Base-by-base conservation (phyloP, 768 basidiomycete genomes). In the Boletus pseudo-olivaceus region DNA sequence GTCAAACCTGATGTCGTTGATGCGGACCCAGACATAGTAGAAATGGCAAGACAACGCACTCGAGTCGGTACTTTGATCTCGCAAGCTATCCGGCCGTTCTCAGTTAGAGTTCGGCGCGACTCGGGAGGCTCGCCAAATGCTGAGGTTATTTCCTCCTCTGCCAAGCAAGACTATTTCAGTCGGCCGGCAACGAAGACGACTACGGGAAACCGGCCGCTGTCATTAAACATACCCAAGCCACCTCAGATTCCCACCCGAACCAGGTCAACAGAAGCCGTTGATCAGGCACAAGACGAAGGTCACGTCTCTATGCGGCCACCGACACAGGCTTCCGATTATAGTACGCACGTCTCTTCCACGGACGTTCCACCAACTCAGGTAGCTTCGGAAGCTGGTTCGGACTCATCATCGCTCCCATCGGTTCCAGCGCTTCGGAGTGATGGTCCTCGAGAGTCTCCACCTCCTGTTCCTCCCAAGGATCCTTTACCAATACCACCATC, bases 1-100 rank as follows among this genome's bases (percentile, higher is more conserved):
- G 76, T 88, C 26, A 64, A 73, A 30, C 78, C 78, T 15, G 76
- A 76, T 12, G 69, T 72, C 1, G 73, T 77, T 26, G 67, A 72
- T 9, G 77, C 75, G 34, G 73, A 72, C 15, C 74, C 77, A 10
- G 70, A 72, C n/a, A 32, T 66, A 46, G 62, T 65, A 35, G 60
- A 65, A 40, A 42, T 63, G 47, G 47, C 64, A 41, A 64, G 74
- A 35, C 68, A 76, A 30, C 73, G 77, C n/a, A 78, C 72, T 27
- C 76, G 76, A 37, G 74, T 87, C 47, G 74, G 80, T 26, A 78
- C 80, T 38, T 73, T 87, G 49, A 74, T 88, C 50, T 74, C 71
- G 12, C 77, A 80, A 52, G 78, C 82, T 4, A 75, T 85, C 29
- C 75, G 80, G 1, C 79, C 82, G 3, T 67, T 76, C 29, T 69